These are phyloP conservation scores for Phytophthora europaea DNA, from an alignment of 352 stramenopile genomes.

Conservation along the genomic window DNA sequence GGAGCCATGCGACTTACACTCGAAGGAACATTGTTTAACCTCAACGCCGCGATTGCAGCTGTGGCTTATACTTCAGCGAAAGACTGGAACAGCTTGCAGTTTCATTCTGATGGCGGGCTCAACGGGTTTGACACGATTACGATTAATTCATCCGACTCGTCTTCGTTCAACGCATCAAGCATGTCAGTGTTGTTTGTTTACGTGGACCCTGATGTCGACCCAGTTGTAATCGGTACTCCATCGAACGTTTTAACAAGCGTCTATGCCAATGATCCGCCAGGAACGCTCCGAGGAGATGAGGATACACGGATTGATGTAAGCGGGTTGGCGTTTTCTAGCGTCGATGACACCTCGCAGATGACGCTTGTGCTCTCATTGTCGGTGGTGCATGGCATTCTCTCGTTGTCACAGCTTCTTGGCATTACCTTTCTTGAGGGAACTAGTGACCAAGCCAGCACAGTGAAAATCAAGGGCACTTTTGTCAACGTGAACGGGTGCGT, in stretches of 20 bases:
- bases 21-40: slow-evolving; percentile 42
- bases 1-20: slow-evolving; percentile 35
- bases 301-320: slow-evolving; percentile 46
- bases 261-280: slow-evolving; percentile 26
- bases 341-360: slow-evolving; percentile 51
- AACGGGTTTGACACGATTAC: slow-evolving; percentile 64
- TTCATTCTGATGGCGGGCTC: slow-evolving; percentile 26
- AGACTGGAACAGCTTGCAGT: slow-evolving; percentile 77
- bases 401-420: slow-evolving; percentile 21
- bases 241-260: slow-evolving; percentile 43
- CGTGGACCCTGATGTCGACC: slow-evolving; percentile 42
- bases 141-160: slow-evolving; percentile 49
- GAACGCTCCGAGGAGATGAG: slow-evolving; percentile 58
- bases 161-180: slow-evolving; percentile 47
- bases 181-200: slow-evolving; percentile 45
- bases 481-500: slow-evolving; percentile 55
- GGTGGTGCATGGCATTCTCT: slow-evolving; percentile 37
- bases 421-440: slow-evolving; percentile 40
- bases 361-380: slow-evolving; percentile 43
- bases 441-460: slow-evolving; percentile 3
- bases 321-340: slow-evolving; percentile 53
- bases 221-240: slow-evolving; percentile 38
- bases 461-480: slow-evolving; percentile 51
- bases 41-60: slow-evolving; percentile 58
- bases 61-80: slow-evolving; percentile 63